Conservation (phyloP, 208 protist genomes). For the Crithidia brevicula region DNA sequence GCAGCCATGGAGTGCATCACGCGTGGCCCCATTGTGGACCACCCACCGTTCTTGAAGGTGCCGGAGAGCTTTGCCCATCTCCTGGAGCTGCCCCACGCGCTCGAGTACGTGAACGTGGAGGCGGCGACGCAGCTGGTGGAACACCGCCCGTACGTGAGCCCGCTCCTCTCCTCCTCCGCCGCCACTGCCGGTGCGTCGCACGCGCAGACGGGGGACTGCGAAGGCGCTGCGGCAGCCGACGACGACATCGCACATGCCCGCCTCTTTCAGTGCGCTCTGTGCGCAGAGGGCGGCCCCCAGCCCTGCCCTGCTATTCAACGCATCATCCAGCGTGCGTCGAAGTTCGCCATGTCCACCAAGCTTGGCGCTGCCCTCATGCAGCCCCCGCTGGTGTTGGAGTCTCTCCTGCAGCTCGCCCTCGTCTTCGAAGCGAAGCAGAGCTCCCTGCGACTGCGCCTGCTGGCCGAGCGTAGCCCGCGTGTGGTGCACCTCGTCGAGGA, state of each 20-base stretch:
- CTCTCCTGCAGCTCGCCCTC: slow-evolving; percentile 66
- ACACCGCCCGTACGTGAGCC: slow-evolving; percentile 26
- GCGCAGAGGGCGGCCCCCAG: slow-evolving; percentile 37
- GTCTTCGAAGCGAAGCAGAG: slow-evolving; percentile 85
- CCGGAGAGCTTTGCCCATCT: slow-evolving; percentile 46
- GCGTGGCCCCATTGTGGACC: slow-evolving; percentile 39
- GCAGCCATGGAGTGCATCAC: slow-evolving; percentile 34
- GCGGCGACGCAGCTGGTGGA: slow-evolving; percentile 40
- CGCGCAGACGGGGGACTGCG: not conserved
- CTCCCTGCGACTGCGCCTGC: slow-evolving; percentile 71
- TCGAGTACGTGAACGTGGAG: slow-evolving; percentile 64
- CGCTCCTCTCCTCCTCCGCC: slow-evolving; percentile 11
- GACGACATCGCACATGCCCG: slow-evolving; percentile 13
- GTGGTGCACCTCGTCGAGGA: slow-evolving; percentile 59
- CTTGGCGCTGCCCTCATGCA: slow-evolving; percentile 67
- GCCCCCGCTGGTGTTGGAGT: slow-evolving; percentile 65
- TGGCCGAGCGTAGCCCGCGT: slow-evolving; percentile 67
- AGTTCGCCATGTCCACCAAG: slow-evolving; percentile 41
- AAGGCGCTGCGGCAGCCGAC: no score
- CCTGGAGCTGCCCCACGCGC: slow-evolving; percentile 38
- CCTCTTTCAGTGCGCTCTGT: slow-evolving; percentile 38
- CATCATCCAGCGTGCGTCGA: slow-evolving; percentile 37
- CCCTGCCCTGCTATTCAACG: slow-evolving; percentile 42
- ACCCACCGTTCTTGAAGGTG: slow-evolving; percentile 49
- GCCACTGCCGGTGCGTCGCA: not conserved